phyloP scores from a whole-genome alignment of 2,329 filamentous ascomycete species.

The Immersiporthe knoxdaviesiana region DNA sequence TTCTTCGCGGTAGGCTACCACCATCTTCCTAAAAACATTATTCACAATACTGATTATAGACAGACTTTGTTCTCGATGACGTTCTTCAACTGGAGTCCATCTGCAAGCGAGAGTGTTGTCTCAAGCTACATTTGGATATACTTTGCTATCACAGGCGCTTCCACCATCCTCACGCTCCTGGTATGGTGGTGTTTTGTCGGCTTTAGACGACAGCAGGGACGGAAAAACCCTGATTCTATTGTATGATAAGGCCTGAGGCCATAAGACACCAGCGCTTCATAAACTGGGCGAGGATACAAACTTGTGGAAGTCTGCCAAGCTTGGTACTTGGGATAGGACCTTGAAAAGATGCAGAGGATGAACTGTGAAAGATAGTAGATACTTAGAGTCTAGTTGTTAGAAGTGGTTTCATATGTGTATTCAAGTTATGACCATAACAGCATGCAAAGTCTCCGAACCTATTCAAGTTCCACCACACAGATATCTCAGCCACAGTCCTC shows the following conservation, averaged over 20 bases:
- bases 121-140: slow-evolving; percentile 35
- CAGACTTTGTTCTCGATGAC: slow-evolving; percentile 36
- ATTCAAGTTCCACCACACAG: neutral
- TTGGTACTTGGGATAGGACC: too few relatives aligned
- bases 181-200: neutral
- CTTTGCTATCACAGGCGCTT: neutral
- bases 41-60: slow-evolving; percentile 3
- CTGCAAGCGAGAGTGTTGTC: slow-evolving; percentile 18
- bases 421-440: too few relatives aligned
- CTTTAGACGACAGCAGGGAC: neutral
- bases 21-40: neutral
- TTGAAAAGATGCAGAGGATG: neutral
- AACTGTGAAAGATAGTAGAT: too few relatives aligned
- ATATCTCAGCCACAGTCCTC: slow-evolving; percentile 26
- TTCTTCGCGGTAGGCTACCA: slow-evolving; percentile 35
- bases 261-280: neutral
- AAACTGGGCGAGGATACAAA: too few relatives aligned
- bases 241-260: neutral
- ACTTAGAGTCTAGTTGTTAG: too few relatives aligned
- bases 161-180: neutral
- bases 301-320: too few relatives aligned
- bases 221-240: neutral
- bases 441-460: too few relatives aligned
- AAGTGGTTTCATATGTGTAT: too few relatives aligned
- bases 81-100: slow-evolving; percentile 35